Evolutionary conservation across 768 basidiomycete species (phyloP).

Genomic region (Phanerochaete sordida): DNA sequence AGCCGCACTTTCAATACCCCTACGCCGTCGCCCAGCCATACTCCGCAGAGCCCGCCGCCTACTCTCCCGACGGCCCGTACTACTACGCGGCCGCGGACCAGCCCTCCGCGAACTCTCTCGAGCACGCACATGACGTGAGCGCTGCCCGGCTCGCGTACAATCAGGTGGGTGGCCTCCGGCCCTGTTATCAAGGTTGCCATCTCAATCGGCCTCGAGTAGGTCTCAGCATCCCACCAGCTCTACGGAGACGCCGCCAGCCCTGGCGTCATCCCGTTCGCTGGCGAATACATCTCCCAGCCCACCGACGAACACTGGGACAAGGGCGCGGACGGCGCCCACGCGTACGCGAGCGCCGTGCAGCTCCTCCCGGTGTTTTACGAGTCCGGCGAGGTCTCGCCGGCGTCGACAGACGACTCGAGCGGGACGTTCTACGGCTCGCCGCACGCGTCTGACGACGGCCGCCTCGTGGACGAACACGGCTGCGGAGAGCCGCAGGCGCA

Average conservation of each 20-base stretch:
- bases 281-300: not conserved
- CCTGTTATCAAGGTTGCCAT: slow-evolving; percentile 12
- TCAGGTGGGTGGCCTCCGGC: slow-evolving; percentile 8
- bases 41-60: not conserved
- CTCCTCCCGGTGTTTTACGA: slow-evolving; percentile 4
- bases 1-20: not conserved
- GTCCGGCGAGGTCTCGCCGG: slow-evolving; percentile 10
- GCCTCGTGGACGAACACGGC: slow-evolving; percentile 6
- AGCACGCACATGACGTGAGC: slow-evolving; percentile 2
- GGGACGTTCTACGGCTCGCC: slow-evolving; percentile 11
- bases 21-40: not conserved
- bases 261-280: slow-evolving; percentile 10
- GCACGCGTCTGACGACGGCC: not conserved
- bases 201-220: slow-evolving; percentile 7
- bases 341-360: not conserved
- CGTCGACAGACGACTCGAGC: slow-evolving; percentile 4
- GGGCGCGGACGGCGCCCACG: not conserved
- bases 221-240: slow-evolving; percentile 4
- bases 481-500: not conserved
- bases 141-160: not conserved
- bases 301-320: not conserved
- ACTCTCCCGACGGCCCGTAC: not conserved
- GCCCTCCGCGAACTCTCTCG: not conserved
- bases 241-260: slow-evolving; percentile 7
- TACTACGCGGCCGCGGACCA: not conserved